Percentiles rank a stretch among this genome's conserved stretches.
Evolutionary conservation across 2,329 filamentous ascomycete genomes (phyloP).

Genomic region (Alternaria incomplexa): DNA sequence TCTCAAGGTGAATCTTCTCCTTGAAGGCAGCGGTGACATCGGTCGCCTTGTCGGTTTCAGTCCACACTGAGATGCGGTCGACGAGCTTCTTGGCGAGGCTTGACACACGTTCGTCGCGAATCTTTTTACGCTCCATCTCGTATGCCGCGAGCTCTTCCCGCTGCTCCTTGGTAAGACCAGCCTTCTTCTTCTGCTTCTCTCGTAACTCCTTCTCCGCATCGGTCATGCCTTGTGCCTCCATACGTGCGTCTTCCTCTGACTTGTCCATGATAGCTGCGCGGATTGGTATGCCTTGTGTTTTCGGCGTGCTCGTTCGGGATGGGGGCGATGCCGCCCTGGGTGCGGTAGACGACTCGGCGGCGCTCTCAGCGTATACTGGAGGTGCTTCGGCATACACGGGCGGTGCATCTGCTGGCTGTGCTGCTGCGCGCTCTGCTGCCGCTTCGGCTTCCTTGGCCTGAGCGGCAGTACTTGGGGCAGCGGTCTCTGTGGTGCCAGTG

Average conservation of each 20-base stretch:
- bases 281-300: constrained; percentile 67
- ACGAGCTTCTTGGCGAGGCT: constrained; percentile 83
- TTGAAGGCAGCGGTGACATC: constrained; percentile 91
- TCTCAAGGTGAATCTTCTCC: constrained; percentile 91
- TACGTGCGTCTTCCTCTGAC: constrained; percentile 76
- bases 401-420: constrained; percentile 35
- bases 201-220: constrained; percentile 77
- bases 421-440: constrained; percentile 50
- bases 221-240: constrained; percentile 68
- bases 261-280: constrained; percentile 89
- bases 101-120: constrained; percentile 88
- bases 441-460: constrained; percentile 52
- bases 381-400: constrained; percentile 50
- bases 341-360: constrained; percentile 36
- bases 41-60: constrained; percentile 87
- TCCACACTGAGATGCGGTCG: constrained; percentile 92
- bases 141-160: constrained; percentile 88
- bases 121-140: constrained; percentile 80
- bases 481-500: constrained; percentile 9
- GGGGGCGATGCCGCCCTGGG: constrained; percentile 43
- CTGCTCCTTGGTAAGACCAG: constrained; percentile 86
- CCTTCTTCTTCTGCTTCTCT: constrained; percentile 89
- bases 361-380: constrained; percentile 55
- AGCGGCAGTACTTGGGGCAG: constrained; percentile 42
- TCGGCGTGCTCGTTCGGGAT: constrained; percentile 57